These are phyloP conservation scores for Oryza coarctata DNA, from an alignment of 176 grass and related monocot genomes.

Conservation along the genomic window DNA sequence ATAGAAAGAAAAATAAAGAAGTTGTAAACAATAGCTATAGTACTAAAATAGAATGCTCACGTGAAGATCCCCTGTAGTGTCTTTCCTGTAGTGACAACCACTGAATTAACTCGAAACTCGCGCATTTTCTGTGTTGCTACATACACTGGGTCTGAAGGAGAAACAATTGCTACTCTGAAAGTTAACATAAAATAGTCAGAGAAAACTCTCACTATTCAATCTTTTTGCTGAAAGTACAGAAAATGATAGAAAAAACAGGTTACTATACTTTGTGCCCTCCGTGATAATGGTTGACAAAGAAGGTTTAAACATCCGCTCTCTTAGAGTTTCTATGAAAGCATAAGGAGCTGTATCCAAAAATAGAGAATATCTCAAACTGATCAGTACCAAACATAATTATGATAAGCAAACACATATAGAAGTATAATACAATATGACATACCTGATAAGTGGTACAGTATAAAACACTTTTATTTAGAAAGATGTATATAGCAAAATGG, in stretches of 20 bases:
- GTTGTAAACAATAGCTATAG: constrained; percentile 1
- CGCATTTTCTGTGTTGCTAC: constrained; percentile 88
- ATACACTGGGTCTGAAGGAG: constrained; percentile 80
- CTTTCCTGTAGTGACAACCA: constrained; percentile 73
- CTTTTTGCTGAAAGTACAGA: constrained; percentile 27
- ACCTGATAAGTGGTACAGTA: constrained; percentile 22
- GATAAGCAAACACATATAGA: constrained; percentile 10
- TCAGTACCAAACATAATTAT: constrained; percentile 22
- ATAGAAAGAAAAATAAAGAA: constrained; percentile 1
- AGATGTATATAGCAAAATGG: neutral
- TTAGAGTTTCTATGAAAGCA: constrained; percentile 88
- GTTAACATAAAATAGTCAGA: constrained; percentile 18
- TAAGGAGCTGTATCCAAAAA: constrained; percentile 69
- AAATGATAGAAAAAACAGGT: constrained; percentile 22
- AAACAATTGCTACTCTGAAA: constrained; percentile 83
- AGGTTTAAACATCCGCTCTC: constrained; percentile 97
- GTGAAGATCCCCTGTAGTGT: constrained; percentile 89
- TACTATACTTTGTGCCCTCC: constrained; percentile 64
- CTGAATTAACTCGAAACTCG: constrained; percentile 85
- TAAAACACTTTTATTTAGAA: neutral
- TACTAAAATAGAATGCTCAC: constrained; percentile 47
- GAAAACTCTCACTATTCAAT: neutral
- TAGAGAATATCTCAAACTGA: constrained; percentile 34
- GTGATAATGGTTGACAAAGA: constrained; percentile 76
- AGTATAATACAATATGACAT: neutral